Conservation (phyloP, 2,329 filamentous ascomycete genomes). For the Sarocladium strictum region DNA sequence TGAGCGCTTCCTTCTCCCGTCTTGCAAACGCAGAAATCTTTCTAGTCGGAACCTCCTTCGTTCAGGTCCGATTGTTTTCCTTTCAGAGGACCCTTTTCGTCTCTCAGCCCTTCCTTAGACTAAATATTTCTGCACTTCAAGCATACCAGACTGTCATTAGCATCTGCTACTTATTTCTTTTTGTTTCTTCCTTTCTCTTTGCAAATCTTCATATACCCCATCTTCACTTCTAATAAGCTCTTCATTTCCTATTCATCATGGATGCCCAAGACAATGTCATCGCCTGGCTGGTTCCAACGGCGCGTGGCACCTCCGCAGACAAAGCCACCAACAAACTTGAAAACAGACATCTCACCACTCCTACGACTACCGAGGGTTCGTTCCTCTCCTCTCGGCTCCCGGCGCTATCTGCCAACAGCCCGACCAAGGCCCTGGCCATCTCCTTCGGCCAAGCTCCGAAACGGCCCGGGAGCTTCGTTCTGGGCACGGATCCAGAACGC, state of each 20-base stretch:
- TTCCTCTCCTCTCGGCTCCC: conserved; percentile 23
- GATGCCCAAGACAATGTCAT: conserved; percentile 24
- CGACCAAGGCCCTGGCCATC: conserved; percentile 25
- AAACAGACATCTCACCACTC: conserved; percentile 21
- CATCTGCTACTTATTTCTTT: not conserved
- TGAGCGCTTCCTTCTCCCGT: conserved; percentile 7
- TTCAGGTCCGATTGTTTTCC: conserved; percentile 4
- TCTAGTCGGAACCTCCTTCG: conserved; percentile 9
- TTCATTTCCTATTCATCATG: conserved; percentile 11
- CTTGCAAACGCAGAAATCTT: not conserved
- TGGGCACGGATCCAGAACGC: conserved; percentile 29
- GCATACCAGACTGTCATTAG: conserved; percentile 7
- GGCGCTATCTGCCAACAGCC: conserved; percentile 20
- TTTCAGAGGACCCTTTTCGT: not conserved
- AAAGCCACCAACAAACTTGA: conserved; percentile 24
- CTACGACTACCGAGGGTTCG: conserved; percentile 17
- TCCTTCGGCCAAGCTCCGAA: conserved; percentile 28
- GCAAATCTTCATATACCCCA: not conserved
- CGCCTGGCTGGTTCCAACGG: conserved; percentile 34
- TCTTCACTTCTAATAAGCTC: not conserved
- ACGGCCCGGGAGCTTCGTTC: conserved; percentile 28
- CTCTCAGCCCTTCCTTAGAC: not conserved
- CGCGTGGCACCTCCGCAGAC: conserved; percentile 26
- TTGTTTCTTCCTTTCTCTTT: not conserved
- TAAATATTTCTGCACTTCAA: not conserved